Conservation (phyloP, 2,329 filamentous ascomycete genomes). For the Talaromyces pinophilus region DNA sequence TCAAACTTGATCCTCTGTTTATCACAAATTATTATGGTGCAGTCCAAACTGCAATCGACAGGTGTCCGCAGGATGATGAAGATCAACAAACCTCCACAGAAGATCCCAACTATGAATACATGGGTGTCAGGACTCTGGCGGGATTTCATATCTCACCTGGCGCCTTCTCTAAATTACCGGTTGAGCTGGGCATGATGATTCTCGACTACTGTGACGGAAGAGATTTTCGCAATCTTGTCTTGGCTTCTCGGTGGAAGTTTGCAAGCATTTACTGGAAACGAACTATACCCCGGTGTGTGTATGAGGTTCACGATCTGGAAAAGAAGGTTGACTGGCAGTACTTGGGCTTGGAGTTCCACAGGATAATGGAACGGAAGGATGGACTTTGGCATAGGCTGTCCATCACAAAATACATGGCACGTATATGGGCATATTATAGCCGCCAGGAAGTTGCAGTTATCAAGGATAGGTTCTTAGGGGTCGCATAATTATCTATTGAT, state of each 20-base stretch:
- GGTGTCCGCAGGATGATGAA: not conserved
- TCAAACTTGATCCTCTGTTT: conserved; percentile 4
- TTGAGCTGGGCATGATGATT: conserved; percentile 1
- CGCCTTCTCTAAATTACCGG: not conserved
- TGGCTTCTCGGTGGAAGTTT: conserved; percentile 14
- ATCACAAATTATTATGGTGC: not conserved
- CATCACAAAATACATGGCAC: conserved; percentile 5
- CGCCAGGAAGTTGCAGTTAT: not conserved
- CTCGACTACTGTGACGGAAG: not conserved
- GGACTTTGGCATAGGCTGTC: not conserved
- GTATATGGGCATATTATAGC: conserved; percentile 6
- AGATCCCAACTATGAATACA: not conserved
- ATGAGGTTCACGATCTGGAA: not conserved
- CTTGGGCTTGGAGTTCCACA: conserved; percentile 14
- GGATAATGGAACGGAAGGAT: conserved; percentile 6
- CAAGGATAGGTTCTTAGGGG: not conserved
- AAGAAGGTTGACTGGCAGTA: conserved; percentile 15
- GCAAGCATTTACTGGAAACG: conserved; percentile 1
- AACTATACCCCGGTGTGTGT: not conserved
- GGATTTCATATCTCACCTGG: conserved; percentile 13
- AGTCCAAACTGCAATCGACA: not conserved
- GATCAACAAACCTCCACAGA: no score
- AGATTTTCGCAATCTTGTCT: conserved; percentile 9
- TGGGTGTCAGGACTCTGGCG: not conserved
- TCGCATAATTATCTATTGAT: not conserved